Evolutionary conservation across 768 basidiomycete species (phyloP).

Genomic region (Mycena capillaripes): DNA sequence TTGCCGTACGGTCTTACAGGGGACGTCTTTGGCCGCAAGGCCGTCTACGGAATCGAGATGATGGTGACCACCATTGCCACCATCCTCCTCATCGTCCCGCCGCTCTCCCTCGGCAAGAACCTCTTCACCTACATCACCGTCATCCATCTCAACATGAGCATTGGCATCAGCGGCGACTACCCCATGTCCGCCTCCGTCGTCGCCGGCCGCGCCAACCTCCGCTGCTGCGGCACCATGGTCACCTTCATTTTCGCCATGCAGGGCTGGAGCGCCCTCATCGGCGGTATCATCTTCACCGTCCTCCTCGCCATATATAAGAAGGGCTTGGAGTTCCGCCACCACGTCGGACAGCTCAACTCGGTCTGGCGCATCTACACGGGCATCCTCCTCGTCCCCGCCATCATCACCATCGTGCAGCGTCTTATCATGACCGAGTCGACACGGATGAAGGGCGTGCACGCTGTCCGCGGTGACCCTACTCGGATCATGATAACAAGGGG

Average conservation of each 20-base stretch:
- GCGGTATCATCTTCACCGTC: constrained; percentile 27
- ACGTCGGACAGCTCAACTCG: constrained; percentile 29
- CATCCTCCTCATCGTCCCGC: constrained; percentile 20
- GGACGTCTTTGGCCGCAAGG: constrained; percentile 30
- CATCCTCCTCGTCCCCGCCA: constrained; percentile 23
- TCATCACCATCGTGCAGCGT: constrained; percentile 32
- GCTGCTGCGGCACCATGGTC: constrained; percentile 34
- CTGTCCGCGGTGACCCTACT: constrained; percentile 24
- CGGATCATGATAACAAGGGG: constrained; percentile 23
- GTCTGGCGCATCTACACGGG: constrained; percentile 35
- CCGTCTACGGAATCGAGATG: constrained; percentile 30
- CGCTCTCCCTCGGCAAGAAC: constrained; percentile 17
- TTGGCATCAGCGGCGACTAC: constrained; percentile 32
- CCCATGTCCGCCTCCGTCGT: constrained; percentile 36
- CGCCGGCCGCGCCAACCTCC: constrained; percentile 33
- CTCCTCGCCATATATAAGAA: constrained; percentile 27
- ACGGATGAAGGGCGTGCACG: constrained; percentile 31
- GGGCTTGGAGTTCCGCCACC: constrained; percentile 17
- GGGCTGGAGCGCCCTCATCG: constrained; percentile 29
- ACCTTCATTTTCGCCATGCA: constrained; percentile 35
- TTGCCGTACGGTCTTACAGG: no score
- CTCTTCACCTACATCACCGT: constrained; percentile 32
- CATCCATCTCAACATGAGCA: constrained; percentile 16
- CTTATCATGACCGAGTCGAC: constrained; percentile 24
- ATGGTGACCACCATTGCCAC: constrained; percentile 25